Base-by-base conservation (phyloP, 2,329 filamentous ascomycete species). In the Fusarium temperatum region DNA sequence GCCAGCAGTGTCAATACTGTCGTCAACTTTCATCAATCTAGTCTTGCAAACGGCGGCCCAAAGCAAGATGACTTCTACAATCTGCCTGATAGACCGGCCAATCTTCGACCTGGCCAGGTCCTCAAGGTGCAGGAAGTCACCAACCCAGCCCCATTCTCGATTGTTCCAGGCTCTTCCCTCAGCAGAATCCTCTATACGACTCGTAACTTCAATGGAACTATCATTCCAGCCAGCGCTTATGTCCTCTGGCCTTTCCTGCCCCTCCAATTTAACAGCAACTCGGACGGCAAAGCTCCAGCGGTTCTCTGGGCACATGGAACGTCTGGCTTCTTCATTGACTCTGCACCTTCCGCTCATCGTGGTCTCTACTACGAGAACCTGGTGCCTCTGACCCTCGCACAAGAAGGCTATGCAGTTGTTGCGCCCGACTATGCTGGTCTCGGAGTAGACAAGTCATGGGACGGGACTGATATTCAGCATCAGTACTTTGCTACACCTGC, bases 281-380 rank as follows among this genome's bases (percentile, higher is more conserved):
- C 51, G 1, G 4, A 7, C 6, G 15, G 9, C 1, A 64, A 50
- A 24, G 72, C 70, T 0, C 80, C 80, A 1, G 72, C 81, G 11
- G 78, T 86, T 3, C 75, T 83, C 15, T 87, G 84, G 84, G 78
- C 82, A 1, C 85, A 87, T 66, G 85, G 85, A 3, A 86, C 85
- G 3, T 82, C 82, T 7, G 86, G 85, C 0, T 79, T 82, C 57
- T 83, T 81, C 28, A 74, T 79, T 6, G 74, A 81, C 8, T 77
- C 77, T 15, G 82, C 81, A 0, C 85, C 86, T 6, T 85, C 83
- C 2, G 75, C 83, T 17, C 76, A 82, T 39, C 82, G 83, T 9
- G 76, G 70, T 10, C 81, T 87, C 1, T 83, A 80, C 72, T 85
- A 86, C 60, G 81, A 81, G n/a, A 78, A 83, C 55, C 62, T 78